Conservation (phyloP, 805 yeast species). For the Candida ulmi region DNA sequence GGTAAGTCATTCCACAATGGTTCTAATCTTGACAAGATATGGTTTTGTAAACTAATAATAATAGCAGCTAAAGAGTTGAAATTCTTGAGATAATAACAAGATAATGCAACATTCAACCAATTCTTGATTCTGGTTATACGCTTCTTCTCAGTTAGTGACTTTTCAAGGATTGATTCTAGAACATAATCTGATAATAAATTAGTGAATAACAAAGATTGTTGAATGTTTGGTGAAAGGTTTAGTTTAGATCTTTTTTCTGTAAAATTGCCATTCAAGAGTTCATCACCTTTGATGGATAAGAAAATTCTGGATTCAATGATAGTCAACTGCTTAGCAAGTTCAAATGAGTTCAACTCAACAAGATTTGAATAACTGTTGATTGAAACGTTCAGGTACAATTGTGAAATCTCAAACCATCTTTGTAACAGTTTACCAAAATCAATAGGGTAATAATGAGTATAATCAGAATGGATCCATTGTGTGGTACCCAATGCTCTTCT, state of each 20-base stretch:
- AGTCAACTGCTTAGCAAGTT: conserved; percentile 72
- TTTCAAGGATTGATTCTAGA: conserved; percentile 59
- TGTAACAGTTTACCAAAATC: conserved; percentile 25
- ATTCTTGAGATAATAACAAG: conserved; percentile 67
- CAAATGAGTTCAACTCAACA: conserved; percentile 56
- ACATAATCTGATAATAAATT: conserved; percentile 70
- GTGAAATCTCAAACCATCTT: conserved; percentile 52
- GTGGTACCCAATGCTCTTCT: conserved; percentile 38
- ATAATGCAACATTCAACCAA: conserved; percentile 71
- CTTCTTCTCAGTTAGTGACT: conserved; percentile 38
- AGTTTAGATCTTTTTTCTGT: conserved; percentile 53
- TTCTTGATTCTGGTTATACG: conserved; percentile 52
- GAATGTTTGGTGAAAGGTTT: conserved; percentile 58
- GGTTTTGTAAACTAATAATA: conserved; percentile 70
- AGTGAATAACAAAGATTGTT: conserved; percentile 58
- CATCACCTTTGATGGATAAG: conserved; percentile 57
- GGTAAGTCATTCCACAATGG: conserved; percentile 54
- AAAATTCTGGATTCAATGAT: conserved; percentile 65
- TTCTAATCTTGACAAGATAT: conserved; percentile 58
- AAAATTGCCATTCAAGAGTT: conserved; percentile 59
- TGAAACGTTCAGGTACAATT: conserved; percentile 27
- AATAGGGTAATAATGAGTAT: conserved; percentile 16
- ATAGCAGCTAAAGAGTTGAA: conserved; percentile 77
- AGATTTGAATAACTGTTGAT: conserved; percentile 12
- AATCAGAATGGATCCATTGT: conserved; percentile 18